Evolutionary conservation across 441 rosid species (phyloP).

Genomic region (Adansonia madagascariensis): DNA sequence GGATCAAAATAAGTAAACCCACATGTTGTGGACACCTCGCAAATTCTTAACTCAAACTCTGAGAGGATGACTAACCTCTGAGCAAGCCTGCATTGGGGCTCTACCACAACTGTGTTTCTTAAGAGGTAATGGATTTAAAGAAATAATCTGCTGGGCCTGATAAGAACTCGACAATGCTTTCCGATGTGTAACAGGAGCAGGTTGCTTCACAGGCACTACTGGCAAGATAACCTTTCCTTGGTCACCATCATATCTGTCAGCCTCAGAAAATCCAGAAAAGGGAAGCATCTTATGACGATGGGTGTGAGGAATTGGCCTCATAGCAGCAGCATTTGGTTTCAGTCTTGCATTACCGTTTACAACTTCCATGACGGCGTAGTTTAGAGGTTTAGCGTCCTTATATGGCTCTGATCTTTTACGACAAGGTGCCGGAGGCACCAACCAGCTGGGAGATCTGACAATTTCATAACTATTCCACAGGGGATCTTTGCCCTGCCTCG

Average conservation of each 20-base stretch:
- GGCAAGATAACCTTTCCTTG: conserved; percentile 68
- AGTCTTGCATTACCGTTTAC: conserved; percentile 54
- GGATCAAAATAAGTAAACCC: conserved; percentile 8
- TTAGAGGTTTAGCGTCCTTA: conserved; percentile 51
- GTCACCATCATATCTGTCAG: conserved; percentile 75
- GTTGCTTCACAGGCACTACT: conserved; percentile 61
- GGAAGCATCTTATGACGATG: conserved; percentile 78
- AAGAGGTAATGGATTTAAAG: conserved; percentile 89
- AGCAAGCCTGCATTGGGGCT: conserved; percentile 91
- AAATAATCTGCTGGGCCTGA: conserved; percentile 87
- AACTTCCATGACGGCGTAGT: conserved; percentile 38
- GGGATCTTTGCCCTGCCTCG: conserved; percentile 46
- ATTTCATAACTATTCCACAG: conserved; percentile 38
- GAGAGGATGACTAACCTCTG: conserved; percentile 66
- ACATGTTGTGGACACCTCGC: not conserved
- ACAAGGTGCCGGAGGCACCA: conserved; percentile 77
- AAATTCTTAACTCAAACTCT: conserved; percentile 18
- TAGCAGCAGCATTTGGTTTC: conserved; percentile 63
- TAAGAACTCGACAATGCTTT: conserved; percentile 76
- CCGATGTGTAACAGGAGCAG: conserved; percentile 63
- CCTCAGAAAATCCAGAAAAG: conserved; percentile 73
- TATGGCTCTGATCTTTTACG: conserved; percentile 64
- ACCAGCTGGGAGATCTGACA: conserved; percentile 67
- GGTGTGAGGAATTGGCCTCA: conserved; percentile 91
- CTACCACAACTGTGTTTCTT: conserved; percentile 97